Base-by-base conservation (phyloP, 2,329 filamentous ascomycete genomes). In the Fusarium sp. region DNA sequence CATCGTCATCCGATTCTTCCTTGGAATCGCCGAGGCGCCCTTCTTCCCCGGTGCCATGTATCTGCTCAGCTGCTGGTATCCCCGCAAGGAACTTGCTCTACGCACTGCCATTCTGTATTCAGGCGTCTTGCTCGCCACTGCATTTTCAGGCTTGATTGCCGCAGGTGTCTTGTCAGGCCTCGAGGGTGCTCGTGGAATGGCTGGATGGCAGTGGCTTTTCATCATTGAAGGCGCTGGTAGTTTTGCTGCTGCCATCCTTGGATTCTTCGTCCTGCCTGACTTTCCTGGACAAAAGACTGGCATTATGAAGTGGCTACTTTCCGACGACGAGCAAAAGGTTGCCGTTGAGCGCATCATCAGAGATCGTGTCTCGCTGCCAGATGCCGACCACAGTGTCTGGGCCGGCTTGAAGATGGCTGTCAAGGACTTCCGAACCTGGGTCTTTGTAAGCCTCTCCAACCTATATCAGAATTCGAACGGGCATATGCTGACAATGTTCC, bases 161-260 rank as follows among this genome's bases (percentile, higher is more conserved):
- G 69, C 69, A 2, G 68, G 63, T 1, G 57, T 70, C 3, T 64
- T 66, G 2, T 56, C 66, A 0, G 62, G 55, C 0, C 65, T 70
- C 2, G 65, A 67, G 11, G 58, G 58, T 0, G 51, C 45, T 2
- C 51, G 59, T 15, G 75, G 76, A 1, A 57, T 79, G 11, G 66
- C 66, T 11, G 76, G 75, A 1, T 79, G 77, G 77, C 70, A 72
- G 51, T 79, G 77, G 77, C 65, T 78, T 0, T 78, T 78, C 49
- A 74, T 78, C 15, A 70, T 79, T 5, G 71, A 78, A 36, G 76
- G 60, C 2, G 35, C 55, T 14, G 57, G 60, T 4, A 67, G 69
- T 1, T 51, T 67, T 2, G 42, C 47, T 4, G 59, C 67, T 0
- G 68, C 67, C 1, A 35, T 70, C 4, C 19, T 70, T 1, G 59